Conservation (phyloP, 2,329 filamentous ascomycete species). For the Rutstroemia sydowiana region DNA sequence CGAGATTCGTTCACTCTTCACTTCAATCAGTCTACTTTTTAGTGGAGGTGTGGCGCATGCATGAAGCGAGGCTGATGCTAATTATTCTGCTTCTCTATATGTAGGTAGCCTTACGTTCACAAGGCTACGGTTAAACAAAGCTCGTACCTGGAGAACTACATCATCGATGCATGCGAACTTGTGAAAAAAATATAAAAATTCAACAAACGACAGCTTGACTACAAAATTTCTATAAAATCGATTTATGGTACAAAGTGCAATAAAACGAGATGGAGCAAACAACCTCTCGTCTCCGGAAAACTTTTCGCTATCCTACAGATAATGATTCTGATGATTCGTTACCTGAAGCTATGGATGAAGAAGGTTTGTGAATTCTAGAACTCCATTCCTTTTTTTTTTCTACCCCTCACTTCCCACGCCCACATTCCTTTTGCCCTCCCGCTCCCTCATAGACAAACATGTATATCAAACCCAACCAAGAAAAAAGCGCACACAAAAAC, state of each 20-base stretch:
- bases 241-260: neutral
- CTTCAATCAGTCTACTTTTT: constrained; percentile 7
- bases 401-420: constrained; percentile 11
- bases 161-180: too few species aligned
- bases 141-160: too few species aligned
- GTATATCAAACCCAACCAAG: too few species aligned
- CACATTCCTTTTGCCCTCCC: neutral
- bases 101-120: neutral
- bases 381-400: neutral
- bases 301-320: constrained; percentile 68
- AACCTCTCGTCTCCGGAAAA: constrained; percentile 61
- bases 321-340: constrained; percentile 44
- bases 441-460: constrained; percentile 13
- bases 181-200: too few species aligned
- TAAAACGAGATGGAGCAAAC: constrained; percentile 20
- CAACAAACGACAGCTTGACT: too few species aligned
- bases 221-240: neutral
- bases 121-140: constrained; percentile 1
- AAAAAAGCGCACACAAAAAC: constrained; percentile 6
- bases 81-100: too few species aligned
- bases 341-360: constrained; percentile 64
- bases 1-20: too few species aligned
- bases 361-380: constrained; percentile 44
- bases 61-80: too few species aligned
- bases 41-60: constrained; percentile 14